phyloP scores from a whole-genome alignment of 2,329 filamentous ascomycete genomes.

The Phaeosphaeria sp. region DNA sequence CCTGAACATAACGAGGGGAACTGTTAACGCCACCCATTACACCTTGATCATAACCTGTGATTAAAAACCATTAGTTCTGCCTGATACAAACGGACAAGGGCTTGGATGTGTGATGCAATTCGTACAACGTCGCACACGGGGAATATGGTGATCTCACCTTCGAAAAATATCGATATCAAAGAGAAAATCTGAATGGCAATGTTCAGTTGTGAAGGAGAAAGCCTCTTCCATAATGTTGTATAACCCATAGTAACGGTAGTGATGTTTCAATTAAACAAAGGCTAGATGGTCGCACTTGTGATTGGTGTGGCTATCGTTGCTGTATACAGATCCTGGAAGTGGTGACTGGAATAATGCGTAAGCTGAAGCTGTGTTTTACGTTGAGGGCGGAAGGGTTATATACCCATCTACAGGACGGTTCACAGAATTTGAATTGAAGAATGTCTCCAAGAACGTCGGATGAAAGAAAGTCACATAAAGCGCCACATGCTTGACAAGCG shows the following conservation, averaged over 20 bases:
- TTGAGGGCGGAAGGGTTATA: not conserved
- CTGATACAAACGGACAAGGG: too few relatives aligned
- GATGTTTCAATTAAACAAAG: not conserved
- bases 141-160: not conserved
- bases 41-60: slow-evolving; percentile 28
- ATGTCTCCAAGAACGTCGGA: not conserved
- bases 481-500: not conserved
- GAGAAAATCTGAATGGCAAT: slow-evolving; percentile 4
- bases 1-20: slow-evolving; percentile 10
- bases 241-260: slow-evolving; percentile 1
- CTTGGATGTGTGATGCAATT: too few relatives aligned
- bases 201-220: slow-evolving; percentile 7
- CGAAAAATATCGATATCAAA: slow-evolving; percentile 11
- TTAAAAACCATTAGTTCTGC: not conserved
- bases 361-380: not conserved
- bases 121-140: too few relatives aligned
- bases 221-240: slow-evolving; percentile 5
- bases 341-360: not conserved
- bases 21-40: slow-evolving; percentile 25
- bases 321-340: too few relatives aligned
- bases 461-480: not conserved
- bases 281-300: not conserved
- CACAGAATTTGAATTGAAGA: too few relatives aligned
- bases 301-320: too few relatives aligned
- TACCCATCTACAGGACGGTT: not conserved